phyloP scores from a whole-genome alignment of 2,329 filamentous ascomycete species.

The Talaromyces verruculosus region DNA sequence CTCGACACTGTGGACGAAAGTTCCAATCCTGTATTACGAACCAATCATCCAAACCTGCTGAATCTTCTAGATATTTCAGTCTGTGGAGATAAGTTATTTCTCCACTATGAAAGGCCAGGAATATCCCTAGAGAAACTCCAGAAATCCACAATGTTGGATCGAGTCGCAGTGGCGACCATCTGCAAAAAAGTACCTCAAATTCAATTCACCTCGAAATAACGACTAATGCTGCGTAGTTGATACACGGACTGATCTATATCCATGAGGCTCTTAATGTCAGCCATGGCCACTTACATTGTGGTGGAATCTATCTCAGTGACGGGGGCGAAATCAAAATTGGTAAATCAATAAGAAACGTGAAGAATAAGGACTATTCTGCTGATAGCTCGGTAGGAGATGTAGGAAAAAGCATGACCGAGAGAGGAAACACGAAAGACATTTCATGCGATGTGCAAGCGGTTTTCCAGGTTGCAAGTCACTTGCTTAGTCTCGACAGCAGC shows the following conservation, averaged over 20 bases:
- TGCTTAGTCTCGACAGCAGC: background rate
- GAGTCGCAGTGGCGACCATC: background rate
- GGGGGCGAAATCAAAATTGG: background rate
- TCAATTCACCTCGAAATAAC: background rate
- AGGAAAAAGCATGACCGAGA: background rate
- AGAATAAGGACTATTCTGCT: background rate
- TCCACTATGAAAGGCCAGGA: background rate
- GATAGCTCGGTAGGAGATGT: background rate
- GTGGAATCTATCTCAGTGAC: background rate
- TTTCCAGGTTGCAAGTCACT: background rate
- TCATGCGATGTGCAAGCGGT: background rate
- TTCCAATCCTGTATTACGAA: too few species aligned
- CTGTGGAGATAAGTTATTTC: too few species aligned
- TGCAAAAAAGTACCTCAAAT: conserved; percentile 2
- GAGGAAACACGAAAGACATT: background rate
- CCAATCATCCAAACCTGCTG: too few species aligned
- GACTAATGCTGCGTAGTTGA: background rate
- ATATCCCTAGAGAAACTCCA: background rate
- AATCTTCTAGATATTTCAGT: too few species aligned
- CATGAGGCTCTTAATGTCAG: background rate
- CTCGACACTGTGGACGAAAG: too few species aligned
- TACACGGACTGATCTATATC: background rate
- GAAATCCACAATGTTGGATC: background rate
- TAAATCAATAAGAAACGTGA: background rate
- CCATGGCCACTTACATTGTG: background rate